Conservation (phyloP, 495 filamentous ascomycete species). For the Elaphomyces granulatus region DNA sequence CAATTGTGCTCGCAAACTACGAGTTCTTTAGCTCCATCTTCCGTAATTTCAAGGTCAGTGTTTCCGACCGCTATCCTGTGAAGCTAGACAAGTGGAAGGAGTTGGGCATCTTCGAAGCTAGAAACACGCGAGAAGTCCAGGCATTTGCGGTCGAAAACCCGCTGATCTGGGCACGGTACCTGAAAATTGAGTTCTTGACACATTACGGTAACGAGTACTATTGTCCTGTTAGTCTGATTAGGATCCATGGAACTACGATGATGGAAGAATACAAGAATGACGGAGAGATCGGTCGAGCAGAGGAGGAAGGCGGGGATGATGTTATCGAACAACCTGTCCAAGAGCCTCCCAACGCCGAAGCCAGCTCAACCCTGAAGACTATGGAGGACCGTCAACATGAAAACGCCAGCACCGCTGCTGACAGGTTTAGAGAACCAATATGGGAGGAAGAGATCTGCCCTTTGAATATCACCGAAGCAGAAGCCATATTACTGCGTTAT, state of each 20-base stretch:
- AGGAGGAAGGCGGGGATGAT: no score
- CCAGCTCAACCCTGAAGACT: background rate
- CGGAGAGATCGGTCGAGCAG: conserved; percentile 47
- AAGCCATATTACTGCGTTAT: background rate
- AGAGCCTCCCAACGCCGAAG: conserved; percentile 24
- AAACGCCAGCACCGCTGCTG: background rate
- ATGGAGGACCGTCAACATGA: background rate
- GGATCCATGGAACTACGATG: conserved; percentile 94
- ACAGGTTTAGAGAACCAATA: background rate
- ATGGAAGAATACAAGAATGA: conserved; percentile 76
- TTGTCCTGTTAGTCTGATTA: conserved; percentile 78
- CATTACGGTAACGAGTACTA: conserved; percentile 96
- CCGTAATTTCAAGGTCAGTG: conserved; percentile 73
- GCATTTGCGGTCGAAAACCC: conserved; percentile 87
- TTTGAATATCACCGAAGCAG: background rate
- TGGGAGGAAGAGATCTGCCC: background rate
- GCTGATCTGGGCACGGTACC: conserved; percentile 86
- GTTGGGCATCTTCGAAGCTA: conserved; percentile 74
- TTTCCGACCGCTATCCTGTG: conserved; percentile 85
- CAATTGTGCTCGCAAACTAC: conserved; percentile 89
- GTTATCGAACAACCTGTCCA: conserved; percentile 32
- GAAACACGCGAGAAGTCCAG: conserved; percentile 85
- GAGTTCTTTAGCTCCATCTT: conserved; percentile 98
- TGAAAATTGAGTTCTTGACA: conserved; percentile 78
- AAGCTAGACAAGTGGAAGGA: conserved; percentile 87